Base-by-base conservation (phyloP, 2,329 filamentous ascomycete species). In the Clonostachys solani region DNA sequence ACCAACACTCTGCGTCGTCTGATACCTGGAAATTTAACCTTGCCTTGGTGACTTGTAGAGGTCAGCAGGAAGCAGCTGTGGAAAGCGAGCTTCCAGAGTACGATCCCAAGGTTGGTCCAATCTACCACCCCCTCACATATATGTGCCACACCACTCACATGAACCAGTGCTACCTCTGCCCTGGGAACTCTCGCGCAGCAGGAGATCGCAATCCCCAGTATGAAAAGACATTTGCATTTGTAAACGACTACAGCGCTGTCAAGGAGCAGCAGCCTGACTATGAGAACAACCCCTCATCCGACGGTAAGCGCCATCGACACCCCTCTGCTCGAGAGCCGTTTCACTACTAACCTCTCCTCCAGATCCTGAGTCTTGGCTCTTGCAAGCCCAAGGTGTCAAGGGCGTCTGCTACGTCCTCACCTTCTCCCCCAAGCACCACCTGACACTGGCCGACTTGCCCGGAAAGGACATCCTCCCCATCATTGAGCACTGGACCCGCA, bases 391-490 rank as follows among this genome's bases (percentile, higher is more conserved):
- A 62, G 78, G 89, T 9, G 92, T 95, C 48, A 96, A 89, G 44
- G 94, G 94, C 53, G 92, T 92, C 73, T 99, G 94, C 74, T 97
- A 95, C 67, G 94, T 99, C 47, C 80, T 99, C 46, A 96, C 92
- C 48, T 99, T 99, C 69, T 94, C 91, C 8, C 84, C 90, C 4
- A 84, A 84, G 54, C 94, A 99, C 69, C 87, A 96, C 66, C 72
- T 95, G 50, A 99, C 94, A 3, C 82, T 99, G 29, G 92, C 94
- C 52, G 94, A 99, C 63, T 89, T 99, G 77, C 69, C 83, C 0
- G 77, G 88, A 4, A 55, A 71, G 6, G 82, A 95, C 50, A 96
- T 95, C 49, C 62, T 92, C 1, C 88, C 90, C 3, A 84, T 96
- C 34, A 81, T 99, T 50, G 76, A 92, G 59, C 90, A 89, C 43